Conservation (phyloP, 805 yeast species). For the Brettanomyces custersianus region DNA sequence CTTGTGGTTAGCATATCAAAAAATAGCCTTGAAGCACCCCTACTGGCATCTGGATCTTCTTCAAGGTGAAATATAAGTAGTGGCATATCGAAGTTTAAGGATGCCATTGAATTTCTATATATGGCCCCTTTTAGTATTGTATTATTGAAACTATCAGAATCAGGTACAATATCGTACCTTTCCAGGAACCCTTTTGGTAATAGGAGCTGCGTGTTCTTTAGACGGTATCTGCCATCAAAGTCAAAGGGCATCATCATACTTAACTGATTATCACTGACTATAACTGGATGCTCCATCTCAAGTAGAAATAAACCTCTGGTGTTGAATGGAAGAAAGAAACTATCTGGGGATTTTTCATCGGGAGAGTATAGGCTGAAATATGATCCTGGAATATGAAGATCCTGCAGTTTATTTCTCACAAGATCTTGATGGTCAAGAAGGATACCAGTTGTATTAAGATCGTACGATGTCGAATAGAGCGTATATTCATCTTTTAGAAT, state of each 20-base stretch:
- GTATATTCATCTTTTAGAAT: constrained; percentile 3
- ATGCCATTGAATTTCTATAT: constrained; percentile 20
- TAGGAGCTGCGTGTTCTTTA: constrained; percentile 31
- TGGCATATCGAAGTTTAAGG: constrained; percentile 22
- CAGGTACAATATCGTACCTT: constrained; percentile 1
- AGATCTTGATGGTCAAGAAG: not conserved
- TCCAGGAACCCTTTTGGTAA: constrained; percentile 25
- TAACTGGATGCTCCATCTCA: constrained; percentile 22
- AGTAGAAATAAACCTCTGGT: constrained; percentile 30
- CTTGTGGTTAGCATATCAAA: constrained; percentile 33
- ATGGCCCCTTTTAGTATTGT: constrained; percentile 9
- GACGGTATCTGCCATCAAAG: constrained; percentile 26
- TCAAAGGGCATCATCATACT: constrained; percentile 30
- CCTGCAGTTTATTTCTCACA: not conserved
- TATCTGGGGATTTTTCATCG: constrained; percentile 1
- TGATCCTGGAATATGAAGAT: not conserved
- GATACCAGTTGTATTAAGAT: not conserved
- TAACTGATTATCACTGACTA: constrained; percentile 13
- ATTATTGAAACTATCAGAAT: not conserved
- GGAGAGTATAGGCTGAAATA: not conserved
- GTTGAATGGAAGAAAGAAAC: constrained; percentile 25
- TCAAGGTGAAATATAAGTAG: constrained; percentile 30
- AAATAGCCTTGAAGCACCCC: constrained; percentile 15
- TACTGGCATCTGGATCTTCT: constrained; percentile 12
- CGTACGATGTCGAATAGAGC: constrained; percentile 4